These are phyloP conservation scores for Hyparrhenia diplandra DNA, from an alignment of 176 grass and related monocot species.

Conservation along the genomic window DNA sequence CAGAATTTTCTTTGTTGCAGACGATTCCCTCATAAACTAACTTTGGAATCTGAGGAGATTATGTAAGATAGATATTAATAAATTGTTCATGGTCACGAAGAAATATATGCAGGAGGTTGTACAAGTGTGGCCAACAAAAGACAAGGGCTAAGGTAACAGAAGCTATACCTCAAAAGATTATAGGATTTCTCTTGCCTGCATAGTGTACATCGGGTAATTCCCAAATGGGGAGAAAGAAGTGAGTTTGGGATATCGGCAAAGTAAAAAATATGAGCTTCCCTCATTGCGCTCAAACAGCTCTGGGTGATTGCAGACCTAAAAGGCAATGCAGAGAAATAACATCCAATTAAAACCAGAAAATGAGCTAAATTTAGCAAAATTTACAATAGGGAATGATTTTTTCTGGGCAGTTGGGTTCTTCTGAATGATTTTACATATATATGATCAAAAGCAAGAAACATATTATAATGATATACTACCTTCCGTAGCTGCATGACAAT, in stretches of 20 bases:
- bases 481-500: slow-evolving; percentile 98
- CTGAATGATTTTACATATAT: background rate
- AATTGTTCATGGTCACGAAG: slow-evolving; percentile 2
- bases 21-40: slow-evolving; percentile 74
- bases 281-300: slow-evolving; percentile 99
- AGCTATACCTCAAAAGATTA: slow-evolving; percentile 76
- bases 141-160: background rate
- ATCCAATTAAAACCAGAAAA: background rate
- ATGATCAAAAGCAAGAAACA: slow-evolving; percentile 11
- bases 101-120: background rate
- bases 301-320: slow-evolving; percentile 99
- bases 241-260: slow-evolving; percentile 86
- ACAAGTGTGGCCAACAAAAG: slow-evolving; percentile 1
- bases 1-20: slow-evolving; percentile 33
- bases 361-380: background rate
- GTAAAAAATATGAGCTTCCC: slow-evolving; percentile 91
- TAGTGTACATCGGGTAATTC: slow-evolving; percentile 84
- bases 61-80: slow-evolving; percentile 13
- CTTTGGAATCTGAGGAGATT: slow-evolving; percentile 75
- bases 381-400: background rate
- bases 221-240: slow-evolving; percentile 88
- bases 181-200: slow-evolving; percentile 82
- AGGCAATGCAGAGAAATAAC: background rate
- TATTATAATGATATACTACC: slow-evolving; percentile 39
- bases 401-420: background rate